These are phyloP conservation scores for Iris pallida DNA, from an alignment of 116 monocot genomes.

Conservation along the genomic window DNA sequence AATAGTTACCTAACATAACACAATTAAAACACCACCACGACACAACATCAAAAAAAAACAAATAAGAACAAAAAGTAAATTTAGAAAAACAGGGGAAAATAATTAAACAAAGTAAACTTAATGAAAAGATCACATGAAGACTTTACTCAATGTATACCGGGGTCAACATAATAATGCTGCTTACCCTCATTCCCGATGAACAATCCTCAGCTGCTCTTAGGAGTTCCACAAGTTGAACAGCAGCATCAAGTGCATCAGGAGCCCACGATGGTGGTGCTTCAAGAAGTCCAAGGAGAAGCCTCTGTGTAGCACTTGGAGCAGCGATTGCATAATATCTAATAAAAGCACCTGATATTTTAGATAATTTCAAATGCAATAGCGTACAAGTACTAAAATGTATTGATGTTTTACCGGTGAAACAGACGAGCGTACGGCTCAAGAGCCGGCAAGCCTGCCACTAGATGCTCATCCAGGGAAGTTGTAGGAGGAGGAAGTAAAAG, in stretches of 20 bases:
- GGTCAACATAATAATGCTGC: slow-evolving; percentile 1
- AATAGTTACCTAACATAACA: too few species aligned
- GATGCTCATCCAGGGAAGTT: slow-evolving; percentile 90
- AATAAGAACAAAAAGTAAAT: too few species aligned
- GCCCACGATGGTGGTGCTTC: slow-evolving; percentile 99
- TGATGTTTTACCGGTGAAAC: slow-evolving; percentile 67
- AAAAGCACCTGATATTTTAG: too few species aligned
- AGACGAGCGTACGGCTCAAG: slow-evolving; percentile 97
- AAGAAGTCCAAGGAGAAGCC: slow-evolving; percentile 94
- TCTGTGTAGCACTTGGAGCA: slow-evolving; percentile 94
- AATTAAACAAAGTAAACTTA: too few species aligned
- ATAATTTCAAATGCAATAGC: background rate
- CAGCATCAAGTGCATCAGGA: slow-evolving; percentile 98
- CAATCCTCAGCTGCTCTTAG: slow-evolving; percentile 98
- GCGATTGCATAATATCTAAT: slow-evolving; percentile 94
- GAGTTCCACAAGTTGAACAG: slow-evolving; percentile 98
- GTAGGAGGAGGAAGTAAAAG: slow-evolving; percentile 95
- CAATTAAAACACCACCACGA: too few species aligned
- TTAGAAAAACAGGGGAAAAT: too few species aligned
- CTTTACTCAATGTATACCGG: too few species aligned
- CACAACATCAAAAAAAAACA: too few species aligned
- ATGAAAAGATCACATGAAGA: too few species aligned
- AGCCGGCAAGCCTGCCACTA: slow-evolving; percentile 85
- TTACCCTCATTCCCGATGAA: slow-evolving; percentile 87
- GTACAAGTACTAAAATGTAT: background rate